Percentiles rank a stretch among this genome's conserved stretches.
Conservation (phyloP, 768 basidiomycete species). For the Trametes villosa region DNA sequence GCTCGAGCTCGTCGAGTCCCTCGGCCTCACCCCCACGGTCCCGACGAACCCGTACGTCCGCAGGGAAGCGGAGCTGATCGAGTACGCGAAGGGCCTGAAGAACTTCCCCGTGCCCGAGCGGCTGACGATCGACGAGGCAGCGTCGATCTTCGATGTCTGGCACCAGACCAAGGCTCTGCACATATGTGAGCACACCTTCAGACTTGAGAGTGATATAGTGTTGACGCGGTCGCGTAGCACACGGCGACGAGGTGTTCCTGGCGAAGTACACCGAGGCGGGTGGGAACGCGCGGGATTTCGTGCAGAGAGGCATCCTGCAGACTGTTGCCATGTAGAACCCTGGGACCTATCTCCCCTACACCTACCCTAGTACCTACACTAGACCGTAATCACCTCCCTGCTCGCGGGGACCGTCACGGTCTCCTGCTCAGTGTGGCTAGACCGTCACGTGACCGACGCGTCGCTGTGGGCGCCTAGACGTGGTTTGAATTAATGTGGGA, state of each 20-base stretch:
- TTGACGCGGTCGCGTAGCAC: slow-evolving; percentile 29
- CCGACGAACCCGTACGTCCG: slow-evolving; percentile 59
- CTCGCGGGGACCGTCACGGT: background rate
- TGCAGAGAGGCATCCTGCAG: slow-evolving; percentile 42
- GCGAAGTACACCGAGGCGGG: slow-evolving; percentile 76
- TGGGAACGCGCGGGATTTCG: slow-evolving; percentile 82
- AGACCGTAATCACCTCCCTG: slow-evolving; percentile 1
- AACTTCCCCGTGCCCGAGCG: slow-evolving; percentile 57
- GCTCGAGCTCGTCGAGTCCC: slow-evolving; percentile 65
- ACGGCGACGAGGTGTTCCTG: slow-evolving; percentile 75
- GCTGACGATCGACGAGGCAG: slow-evolving; percentile 69
- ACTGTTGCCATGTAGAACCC: slow-evolving; percentile 11
- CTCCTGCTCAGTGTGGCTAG: background rate
- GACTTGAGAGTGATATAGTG: background rate
- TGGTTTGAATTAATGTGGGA: background rate
- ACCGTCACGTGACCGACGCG: slow-evolving; percentile 27
- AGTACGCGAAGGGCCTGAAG: slow-evolving; percentile 59
- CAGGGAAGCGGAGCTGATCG: slow-evolving; percentile 50
- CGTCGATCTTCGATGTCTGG: slow-evolving; percentile 78
- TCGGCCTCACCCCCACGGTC: slow-evolving; percentile 49
- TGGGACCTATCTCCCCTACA: background rate
- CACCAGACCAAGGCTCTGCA: slow-evolving; percentile 61
- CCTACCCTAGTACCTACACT: slow-evolving; percentile 1
- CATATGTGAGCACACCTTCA: slow-evolving; percentile 32
- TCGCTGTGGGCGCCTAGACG: slow-evolving; percentile 4